Percentiles rank a stretch among this genome's conserved stretches.
Evolutionary conservation across 2,329 filamentous ascomycete species (phyloP).

Genomic region (Cladophialophora psammophila): DNA sequence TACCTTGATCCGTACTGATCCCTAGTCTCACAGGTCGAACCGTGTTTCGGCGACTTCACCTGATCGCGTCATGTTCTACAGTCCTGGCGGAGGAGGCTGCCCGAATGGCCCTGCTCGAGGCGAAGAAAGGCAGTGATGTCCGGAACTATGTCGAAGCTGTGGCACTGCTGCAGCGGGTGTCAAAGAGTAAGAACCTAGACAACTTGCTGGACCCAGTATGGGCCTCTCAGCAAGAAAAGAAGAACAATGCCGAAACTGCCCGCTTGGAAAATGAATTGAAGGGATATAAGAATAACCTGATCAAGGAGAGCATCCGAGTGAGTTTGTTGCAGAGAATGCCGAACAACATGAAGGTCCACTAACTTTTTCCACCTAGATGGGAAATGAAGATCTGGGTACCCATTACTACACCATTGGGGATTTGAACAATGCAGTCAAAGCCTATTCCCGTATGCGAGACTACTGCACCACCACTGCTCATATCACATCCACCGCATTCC

Average conservation of each 20-base stretch:
- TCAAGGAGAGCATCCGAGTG: slow-evolving; percentile 95
- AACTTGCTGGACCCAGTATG: slow-evolving; percentile 74
- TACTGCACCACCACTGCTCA: slow-evolving; percentile 86
- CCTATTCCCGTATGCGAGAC: slow-evolving; percentile 86
- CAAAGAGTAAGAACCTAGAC: slow-evolving; percentile 72
- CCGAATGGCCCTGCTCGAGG: slow-evolving; percentile 76
- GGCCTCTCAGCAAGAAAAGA: slow-evolving; percentile 71
- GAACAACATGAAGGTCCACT: slow-evolving; percentile 11
- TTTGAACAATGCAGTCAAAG: slow-evolving; percentile 73
- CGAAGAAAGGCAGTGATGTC: slow-evolving; percentile 78
- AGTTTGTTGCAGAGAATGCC: slow-evolving; percentile 39
- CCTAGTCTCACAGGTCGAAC: slow-evolving; percentile 73
- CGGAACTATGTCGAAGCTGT: slow-evolving; percentile 73
- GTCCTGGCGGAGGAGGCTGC: slow-evolving; percentile 81
- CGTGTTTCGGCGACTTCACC: slow-evolving; percentile 77
- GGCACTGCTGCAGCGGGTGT: slow-evolving; percentile 65
- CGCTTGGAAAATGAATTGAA: slow-evolving; percentile 86
- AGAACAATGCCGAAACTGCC: slow-evolving; percentile 73
- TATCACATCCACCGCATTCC: slow-evolving; percentile 80
- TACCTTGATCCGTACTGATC: neutral
- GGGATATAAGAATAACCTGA: slow-evolving; percentile 93
- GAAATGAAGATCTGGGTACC: slow-evolving; percentile 86
- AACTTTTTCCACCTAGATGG: slow-evolving; percentile 69
- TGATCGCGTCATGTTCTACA: slow-evolving; percentile 81
- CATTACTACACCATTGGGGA: slow-evolving; percentile 83